Evolutionary conservation across 306 rosid genomes (phyloP), one percentile per base, ranked within the genome.

Genomic region (Rosa lucieae): DNA sequence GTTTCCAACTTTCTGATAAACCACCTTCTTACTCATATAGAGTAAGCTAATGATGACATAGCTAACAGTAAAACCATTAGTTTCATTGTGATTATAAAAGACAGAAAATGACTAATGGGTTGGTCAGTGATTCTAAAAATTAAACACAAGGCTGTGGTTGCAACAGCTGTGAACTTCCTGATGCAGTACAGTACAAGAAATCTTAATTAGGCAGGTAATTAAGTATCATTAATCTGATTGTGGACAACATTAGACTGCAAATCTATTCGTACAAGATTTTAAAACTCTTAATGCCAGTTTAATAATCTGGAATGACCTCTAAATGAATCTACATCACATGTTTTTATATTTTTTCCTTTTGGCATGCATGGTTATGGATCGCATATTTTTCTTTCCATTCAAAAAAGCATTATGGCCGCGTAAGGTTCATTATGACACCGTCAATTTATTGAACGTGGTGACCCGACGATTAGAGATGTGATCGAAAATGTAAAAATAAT

Each of bases 121-220:
- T 8, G 44, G 15, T n/a, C 42, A 66, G 46, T 7, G 42, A 48
- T 23, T 23, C 2, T 35, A 35, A 51, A n/a, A 8, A 37, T 58
- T 46, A 70, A 48, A 69, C 23, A 70, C 29, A 70, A 8, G 84
- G 84, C 35, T 55, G 70, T 72, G 78, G 71, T 72, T 77, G 76
- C 65, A 29, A 23, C 78, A 77, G 10, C 49, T 63, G 72, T 70
- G 7, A 26, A 3, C 18, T 70, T 72, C 37, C 20, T 9, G 51
- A 35, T 10, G 55, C 44, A 48, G 10, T 0, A 17, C 10, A 65
- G 74, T 52, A 10, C 23, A 15, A 23, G 13, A 23, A 49, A 17
- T 49, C 78, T 61, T 12, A 10, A 26, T 46, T 23, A 18, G 35
- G 44, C 66, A 53, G 75, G 47, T 78, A 40, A 68, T 53, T 59